Evolutionary conservation across 495 filamentous ascomycete species (phyloP).

Genomic region (Talaromyces liani): DNA sequence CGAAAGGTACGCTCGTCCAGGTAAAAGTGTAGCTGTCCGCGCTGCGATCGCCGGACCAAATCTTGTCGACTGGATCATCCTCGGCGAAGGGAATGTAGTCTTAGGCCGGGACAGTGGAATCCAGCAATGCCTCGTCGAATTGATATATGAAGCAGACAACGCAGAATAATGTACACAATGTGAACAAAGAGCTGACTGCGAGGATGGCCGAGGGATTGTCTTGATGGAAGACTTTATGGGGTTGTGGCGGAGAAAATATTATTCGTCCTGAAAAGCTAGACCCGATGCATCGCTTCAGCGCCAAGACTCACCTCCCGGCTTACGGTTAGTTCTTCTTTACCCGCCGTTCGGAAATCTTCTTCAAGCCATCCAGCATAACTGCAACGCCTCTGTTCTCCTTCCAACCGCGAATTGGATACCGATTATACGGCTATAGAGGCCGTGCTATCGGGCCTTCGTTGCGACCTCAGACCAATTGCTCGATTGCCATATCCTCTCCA

Average conservation of each 20-base stretch:
- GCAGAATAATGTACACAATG: background rate
- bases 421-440: background rate
- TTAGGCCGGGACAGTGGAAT: background rate
- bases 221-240: background rate
- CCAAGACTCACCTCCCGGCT: slow-evolving; percentile 6
- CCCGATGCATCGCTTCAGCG: slow-evolving; percentile 1
- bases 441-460: background rate
- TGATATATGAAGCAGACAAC: background rate
- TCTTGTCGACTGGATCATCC: slow-evolving; percentile 36
- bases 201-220: background rate
- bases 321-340: background rate
- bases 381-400: background rate
- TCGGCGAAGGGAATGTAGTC: slow-evolving; percentile 14
- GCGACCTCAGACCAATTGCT: background rate
- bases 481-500: background rate
- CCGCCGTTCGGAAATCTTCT: background rate
- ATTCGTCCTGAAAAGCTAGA: slow-evolving; percentile 7
- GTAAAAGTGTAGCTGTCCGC: slow-evolving; percentile 30
- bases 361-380: background rate
- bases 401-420: background rate
- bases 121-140: background rate
- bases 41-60: slow-evolving; percentile 28
- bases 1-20: slow-evolving; percentile 4
- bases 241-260: slow-evolving; percentile 9
- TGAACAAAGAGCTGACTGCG: background rate